Evolutionary conservation across 495 filamentous ascomycete species (phyloP), one percentile per base, ranked within the genome.

Genomic region (Penicillium dipodomyicola): DNA sequence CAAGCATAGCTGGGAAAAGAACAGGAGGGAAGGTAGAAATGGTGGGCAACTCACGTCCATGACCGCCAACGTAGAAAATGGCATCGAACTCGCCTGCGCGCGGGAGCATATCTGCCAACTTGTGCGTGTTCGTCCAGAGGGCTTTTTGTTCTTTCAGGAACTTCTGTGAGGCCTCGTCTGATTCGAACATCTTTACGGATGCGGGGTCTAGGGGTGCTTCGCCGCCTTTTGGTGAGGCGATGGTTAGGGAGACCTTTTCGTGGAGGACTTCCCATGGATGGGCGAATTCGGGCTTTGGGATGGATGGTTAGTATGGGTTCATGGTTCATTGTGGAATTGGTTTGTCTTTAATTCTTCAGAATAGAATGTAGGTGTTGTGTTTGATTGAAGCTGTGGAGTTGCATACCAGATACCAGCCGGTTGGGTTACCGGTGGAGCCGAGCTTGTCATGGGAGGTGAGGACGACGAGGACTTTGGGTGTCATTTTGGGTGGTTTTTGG

Each of bases 11-110:
- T 29, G 8, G 8, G 39, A 33, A 37, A 37, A 15, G 35, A n/a
- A 6, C 11, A 11, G 14, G 33, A 15, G 3, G 10, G 10, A 12
- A 11, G 10, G 30, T 10, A 15, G 15, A 2, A 4, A 8, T 5
- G 4, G 14, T 35, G 4, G 48, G 47, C 15, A 19, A 73, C 82
- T 48, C 71, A 84, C 82, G 87, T n/a, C 88, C 88, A 70, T 91
- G 85, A 23, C 88, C 88, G 60, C 89, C 89, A 12, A 89, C 86
- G 67, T 81, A 89, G 68, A 86, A 89, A 43, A 91, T 70, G 23
- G 84, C 87, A 50, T 83, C 87, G 63, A 84, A 91, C 43, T 89
- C 84, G 41, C 56, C 67, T 0, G 79, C 79, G 29, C 75, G 74
- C 0, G 82, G 80, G 0, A 79, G 40, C 46, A 87, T 74, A 3